A percentile compares a stretch with the other conserved stretches of the same genome.
Conservation (phyloP, 257 asterid species). For the Gentiana macrophylla region DNA sequence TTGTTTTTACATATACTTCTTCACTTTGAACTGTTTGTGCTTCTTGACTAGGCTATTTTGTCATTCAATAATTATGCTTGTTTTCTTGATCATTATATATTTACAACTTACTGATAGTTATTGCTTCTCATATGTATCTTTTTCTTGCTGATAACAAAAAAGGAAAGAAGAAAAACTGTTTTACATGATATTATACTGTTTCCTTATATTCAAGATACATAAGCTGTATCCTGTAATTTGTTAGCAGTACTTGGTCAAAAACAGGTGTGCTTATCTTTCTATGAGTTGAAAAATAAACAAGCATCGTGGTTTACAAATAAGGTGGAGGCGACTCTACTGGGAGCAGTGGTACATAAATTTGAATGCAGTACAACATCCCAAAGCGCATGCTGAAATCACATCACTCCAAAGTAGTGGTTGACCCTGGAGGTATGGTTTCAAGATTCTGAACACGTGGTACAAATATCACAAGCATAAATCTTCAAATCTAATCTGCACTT, state of each 20-base stretch:
- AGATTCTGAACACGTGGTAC: not conserved
- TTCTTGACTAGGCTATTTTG: not conserved
- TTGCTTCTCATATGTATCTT: not conserved
- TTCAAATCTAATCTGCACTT: not conserved
- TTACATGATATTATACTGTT: not conserved
- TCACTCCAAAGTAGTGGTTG: conserved; percentile 54
- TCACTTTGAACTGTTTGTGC: not conserved
- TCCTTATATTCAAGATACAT: not conserved
- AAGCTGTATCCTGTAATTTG: conserved; percentile 5
- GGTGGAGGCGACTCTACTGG: conserved; percentile 87
- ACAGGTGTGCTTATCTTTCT: conserved; percentile 87
- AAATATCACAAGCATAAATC: not conserved
- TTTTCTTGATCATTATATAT: not conserved
- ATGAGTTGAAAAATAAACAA: conserved; percentile 81
- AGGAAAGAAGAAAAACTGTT: not conserved
- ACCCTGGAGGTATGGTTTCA: conserved; percentile 61
- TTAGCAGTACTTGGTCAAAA: conserved; percentile 10
- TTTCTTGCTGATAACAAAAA: not conserved
- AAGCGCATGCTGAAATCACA: conserved; percentile 58
- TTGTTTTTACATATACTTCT: not conserved
- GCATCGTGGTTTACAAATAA: conserved; percentile 85
- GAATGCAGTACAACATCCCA: conserved; percentile 62
- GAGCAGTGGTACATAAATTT: conserved; percentile 89
- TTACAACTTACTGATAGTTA: not conserved
- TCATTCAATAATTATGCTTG: not conserved